A percentile compares a stretch with the other conserved stretches of the same genome.
phyloP scores from a whole-genome alignment of 257 asterid species.

The Oldenlandia corymbosa region DNA sequence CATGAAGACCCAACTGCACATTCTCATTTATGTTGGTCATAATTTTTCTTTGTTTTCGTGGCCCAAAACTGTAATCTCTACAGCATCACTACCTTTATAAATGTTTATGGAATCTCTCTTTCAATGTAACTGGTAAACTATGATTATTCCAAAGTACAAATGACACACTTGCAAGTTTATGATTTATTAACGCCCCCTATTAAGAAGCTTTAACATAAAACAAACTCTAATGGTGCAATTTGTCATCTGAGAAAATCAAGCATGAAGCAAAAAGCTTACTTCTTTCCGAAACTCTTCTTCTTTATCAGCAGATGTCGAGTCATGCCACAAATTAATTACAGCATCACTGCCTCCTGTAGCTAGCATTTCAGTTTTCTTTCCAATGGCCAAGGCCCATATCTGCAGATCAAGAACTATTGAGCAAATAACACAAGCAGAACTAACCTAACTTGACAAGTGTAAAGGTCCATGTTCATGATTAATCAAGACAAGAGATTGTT shows the following conservation, averaged over 20 bases:
- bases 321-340: slow-evolving; percentile 89
- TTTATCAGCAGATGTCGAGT: slow-evolving; percentile 81
- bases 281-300: slow-evolving; percentile 91
- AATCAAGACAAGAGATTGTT: not conserved
- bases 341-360: slow-evolving; percentile 98
- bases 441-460: not conserved
- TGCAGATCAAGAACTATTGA: slow-evolving; percentile 28
- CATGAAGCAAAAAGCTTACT: slow-evolving; percentile 37
- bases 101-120: too few species aligned
- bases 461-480: not conserved
- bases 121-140: too few species aligned
- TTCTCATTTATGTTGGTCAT: too few species aligned
- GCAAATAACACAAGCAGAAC: slow-evolving; percentile 7
- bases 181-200: not conserved
- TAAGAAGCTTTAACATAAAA: not conserved
- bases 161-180: not conserved
- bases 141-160: too few species aligned
- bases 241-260: slow-evolving; percentile 1
- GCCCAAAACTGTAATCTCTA: too few species aligned
- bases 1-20: too few species aligned
- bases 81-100: too few species aligned
- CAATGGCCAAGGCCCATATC: slow-evolving; percentile 95
- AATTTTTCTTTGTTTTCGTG: too few species aligned
- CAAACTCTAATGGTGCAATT: slow-evolving; percentile 1
- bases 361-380: slow-evolving; percentile 88